A percentile compares a stretch with the other conserved stretches of the same genome.
These are phyloP conservation scores for Aspergillus uvarum DNA, from an alignment of 2,329 filamentous ascomycete genomes.

Conservation along the genomic window DNA sequence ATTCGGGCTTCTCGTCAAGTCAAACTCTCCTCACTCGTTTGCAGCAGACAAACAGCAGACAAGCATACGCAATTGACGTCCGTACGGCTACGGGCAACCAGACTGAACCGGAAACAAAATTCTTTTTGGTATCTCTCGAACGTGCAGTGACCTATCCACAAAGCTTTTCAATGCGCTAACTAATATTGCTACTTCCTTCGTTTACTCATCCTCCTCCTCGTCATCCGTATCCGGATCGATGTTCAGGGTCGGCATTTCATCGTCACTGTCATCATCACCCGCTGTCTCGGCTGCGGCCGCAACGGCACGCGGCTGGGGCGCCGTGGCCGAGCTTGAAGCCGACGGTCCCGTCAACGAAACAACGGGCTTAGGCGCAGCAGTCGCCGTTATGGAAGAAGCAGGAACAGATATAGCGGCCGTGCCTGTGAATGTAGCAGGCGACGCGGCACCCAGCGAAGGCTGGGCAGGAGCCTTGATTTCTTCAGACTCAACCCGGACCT, in stretches of 20 bases:
- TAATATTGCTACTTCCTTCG: slow-evolving; percentile 28
- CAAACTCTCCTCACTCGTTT: no score
- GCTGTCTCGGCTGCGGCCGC: slow-evolving; percentile 14
- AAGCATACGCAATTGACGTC: no score
- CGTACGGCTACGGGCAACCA: no score
- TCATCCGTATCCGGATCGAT: slow-evolving; percentile 50
- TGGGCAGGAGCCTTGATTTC: slow-evolving; percentile 7
- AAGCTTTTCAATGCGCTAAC: neutral
- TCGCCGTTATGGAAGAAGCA: neutral
- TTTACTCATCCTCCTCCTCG: slow-evolving; percentile 42
- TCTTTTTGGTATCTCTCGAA: neutral
- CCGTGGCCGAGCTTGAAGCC: slow-evolving; percentile 9
- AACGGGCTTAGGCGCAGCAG: neutral
- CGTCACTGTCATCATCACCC: slow-evolving; percentile 45
- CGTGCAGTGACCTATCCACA: neutral
- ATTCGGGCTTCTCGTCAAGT: no score
- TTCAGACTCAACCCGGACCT: slow-evolving; percentile 32
- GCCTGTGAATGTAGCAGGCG: slow-evolving; percentile 21
- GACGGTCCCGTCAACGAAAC: neutral
- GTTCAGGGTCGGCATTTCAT: slow-evolving; percentile 51
- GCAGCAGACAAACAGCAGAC: no score
- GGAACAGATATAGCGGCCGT: slow-evolving; percentile 15
- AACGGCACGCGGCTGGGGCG: slow-evolving; percentile 8
- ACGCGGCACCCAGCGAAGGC: slow-evolving; percentile 12
- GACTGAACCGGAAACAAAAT: no score